Base-by-base conservation (phyloP, 2,329 filamentous ascomycete species). In the Xylaria sp. region DNA sequence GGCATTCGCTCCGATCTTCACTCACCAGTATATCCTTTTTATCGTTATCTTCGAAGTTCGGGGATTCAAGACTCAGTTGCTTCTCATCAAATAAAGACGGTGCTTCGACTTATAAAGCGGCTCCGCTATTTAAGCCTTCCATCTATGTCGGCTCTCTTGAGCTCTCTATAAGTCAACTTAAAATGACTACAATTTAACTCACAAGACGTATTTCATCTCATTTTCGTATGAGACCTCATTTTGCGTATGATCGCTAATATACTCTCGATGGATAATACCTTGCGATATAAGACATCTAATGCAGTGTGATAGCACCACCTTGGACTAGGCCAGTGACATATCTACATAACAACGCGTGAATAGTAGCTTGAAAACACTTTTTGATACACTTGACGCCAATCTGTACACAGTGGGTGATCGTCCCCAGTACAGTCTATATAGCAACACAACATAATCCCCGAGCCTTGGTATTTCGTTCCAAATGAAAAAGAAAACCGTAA, bases 381-480 rank as follows among this genome's bases (percentile, higher is more conserved):
- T 68, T 26, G 40, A 63, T 66, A 68, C 66, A 68, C 66, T 62
- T 51, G 51, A 65, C 66, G 51, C 66, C 66, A 44, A 23, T 58
- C 66, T 65, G 61, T 62, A 65, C 66, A 68, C 28, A 42, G 10
- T 53, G 51, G 62, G 58, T 38, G 31, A 23, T 65, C 36, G 36
- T 17, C 40, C 57, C 66, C 44, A n/a, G 63, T 66, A 69, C 66
- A 69, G 53, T 66, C 63, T 69, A 69, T 63, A 67, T 15, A 36
- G 4, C 26, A 57, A 57, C 53, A 53, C 51, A 59, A 28, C 20
- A 53, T 5, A 23, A 7, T 38, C n/a, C 26, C 38, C 51, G 11
- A 28, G 46, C 10, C 51, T 36, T 28, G 9, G 23, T n/a, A 36
- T 4, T 15, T 38, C 53, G 15, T 11, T 9, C 36, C 51, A 33